Base-by-base conservation (phyloP, 495 filamentous ascomycete genomes). In the Lepidopterella palustris region DNA sequence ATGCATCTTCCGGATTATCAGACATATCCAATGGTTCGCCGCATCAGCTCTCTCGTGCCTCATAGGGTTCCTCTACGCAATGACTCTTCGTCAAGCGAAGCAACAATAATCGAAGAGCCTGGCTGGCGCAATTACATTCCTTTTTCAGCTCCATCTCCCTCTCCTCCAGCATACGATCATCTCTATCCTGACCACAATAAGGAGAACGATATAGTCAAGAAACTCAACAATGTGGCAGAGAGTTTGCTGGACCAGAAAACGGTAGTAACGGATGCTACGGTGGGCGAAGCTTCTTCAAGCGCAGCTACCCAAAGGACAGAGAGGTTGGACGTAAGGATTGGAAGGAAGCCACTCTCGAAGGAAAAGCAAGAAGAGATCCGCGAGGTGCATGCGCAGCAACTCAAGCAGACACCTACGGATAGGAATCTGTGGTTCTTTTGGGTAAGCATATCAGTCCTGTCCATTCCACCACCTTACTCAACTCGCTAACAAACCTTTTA, bases 401-500 rank as follows among this genome's bases (percentile, higher is more conserved):
- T 90, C 70, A 91, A 90, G 78, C 81, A 79, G 60, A 74, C 90
- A 39, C 81, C 80, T 42, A 84, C 80, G 61, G 89, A 95, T 69
- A 79, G 85, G 64, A 90, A 90, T 70, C 77, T 95, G 42, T 92
- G 87, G 74, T 87, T 91, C 70, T 78, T 95, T 68, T 95, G 89
- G 89, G 89, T 91, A 82, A 76, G 78, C 53, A n/a, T n/a, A n/a
- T 50, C 2, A 25, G 35, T 18, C 9, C 35, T 27, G 15, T 26
- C 23, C 15, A 50, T 26, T 10, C 23, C 10, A 24, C 62, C 5
- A 25, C 18, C 3, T 9, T 24, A 25, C 9, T 50, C 1, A 25
- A 25, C 25, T 6, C 26, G 15, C 47, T 50, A 50, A 50, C 47
- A 5, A 6, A 1, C 4, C 5, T 15, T 25, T 15, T 25, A 50